phyloP scores from a whole-genome alignment of 225 moss, liverwort and hornwort species.

The Pseudoscleropodium purum region DNA sequence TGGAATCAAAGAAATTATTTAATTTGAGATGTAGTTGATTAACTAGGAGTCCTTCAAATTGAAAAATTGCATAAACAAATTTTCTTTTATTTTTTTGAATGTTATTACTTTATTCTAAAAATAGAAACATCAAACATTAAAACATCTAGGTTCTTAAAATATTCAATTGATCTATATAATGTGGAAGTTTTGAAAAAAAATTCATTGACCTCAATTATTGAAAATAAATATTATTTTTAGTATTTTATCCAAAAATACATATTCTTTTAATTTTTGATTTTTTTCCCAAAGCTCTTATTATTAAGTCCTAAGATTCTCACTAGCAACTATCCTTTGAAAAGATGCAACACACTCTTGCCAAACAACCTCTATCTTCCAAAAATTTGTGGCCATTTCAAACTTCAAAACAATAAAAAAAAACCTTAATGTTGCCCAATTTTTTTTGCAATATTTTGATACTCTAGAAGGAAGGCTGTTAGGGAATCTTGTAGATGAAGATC shows the following conservation, averaged over 20 bases:
- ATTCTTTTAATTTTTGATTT: background rate
- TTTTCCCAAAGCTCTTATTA: background rate
- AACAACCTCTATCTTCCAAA: no score
- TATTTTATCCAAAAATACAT: background rate
- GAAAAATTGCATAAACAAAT: background rate
- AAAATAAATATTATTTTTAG: background rate
- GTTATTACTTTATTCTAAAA: background rate
- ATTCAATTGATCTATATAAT: background rate
- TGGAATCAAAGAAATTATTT: no score
- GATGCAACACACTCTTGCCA: no score
- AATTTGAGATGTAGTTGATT: background rate
- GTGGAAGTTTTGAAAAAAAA: background rate
- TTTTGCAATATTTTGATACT: no score
- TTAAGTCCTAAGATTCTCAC: background rate
- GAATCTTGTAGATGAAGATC: no score
- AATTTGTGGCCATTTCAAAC: no score
- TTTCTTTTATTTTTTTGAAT: background rate
- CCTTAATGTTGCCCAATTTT: no score
- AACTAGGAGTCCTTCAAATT: background rate
- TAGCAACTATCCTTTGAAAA: no score
- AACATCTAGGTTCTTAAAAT: background rate
- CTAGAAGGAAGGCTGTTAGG: no score
- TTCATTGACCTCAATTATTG: background rate
- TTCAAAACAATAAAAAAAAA: no score
- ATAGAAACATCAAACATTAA: background rate